Evolutionary conservation across 2,329 filamentous ascomycete genomes (phyloP), one percentile per base, ranked within the genome.

Genomic region (Claviceps fusiformis): DNA sequence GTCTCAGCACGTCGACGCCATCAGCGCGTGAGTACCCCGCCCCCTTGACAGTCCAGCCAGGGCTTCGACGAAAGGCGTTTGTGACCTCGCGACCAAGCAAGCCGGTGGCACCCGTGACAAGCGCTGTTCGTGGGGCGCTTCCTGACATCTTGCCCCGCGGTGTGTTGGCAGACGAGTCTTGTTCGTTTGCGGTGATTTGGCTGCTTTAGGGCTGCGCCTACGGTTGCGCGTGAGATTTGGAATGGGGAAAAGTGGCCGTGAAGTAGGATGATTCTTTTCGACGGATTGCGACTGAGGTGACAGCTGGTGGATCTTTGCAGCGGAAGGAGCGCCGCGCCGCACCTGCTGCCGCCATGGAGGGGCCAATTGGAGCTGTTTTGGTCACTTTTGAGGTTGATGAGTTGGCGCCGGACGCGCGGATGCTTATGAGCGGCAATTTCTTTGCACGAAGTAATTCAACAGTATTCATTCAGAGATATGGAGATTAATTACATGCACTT

Each of bases 81-180:
- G 85, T 75, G 11, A 95, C 86, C 68, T 93, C 83, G 47, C 89
- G 81, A 51, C 91, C 90, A 2, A 95, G 78, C 11, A 95, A 77
- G 54, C 90, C 90, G 24, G 87, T 92, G 43, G 89, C 89, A 56
- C 90, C 90, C 7, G 90, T 95, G 55, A 95, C 74, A 31, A 95
- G 75, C 10, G 80, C 89, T 31, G 77, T 83, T 15, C 62, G 62
- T 37, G 60, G 7, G 2, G 10, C 1, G 1, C 15, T 44, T 1
- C 43, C 31, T 11, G 55, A 1, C 55, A 56, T 56, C 1, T 13
- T 54, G 10, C n/a, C 13, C 5, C 24, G 15, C 27, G 10, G n/a
- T 27, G 19, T 50, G 31, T 33, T 5, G 8, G n/a, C 19, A 13
- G 17, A 13, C 6, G 15, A 33, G 15, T 24, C 33, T 29, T 7